phyloP scores from a whole-genome alignment of 768 basidiomycete genomes.

The Imleria badia region DNA sequence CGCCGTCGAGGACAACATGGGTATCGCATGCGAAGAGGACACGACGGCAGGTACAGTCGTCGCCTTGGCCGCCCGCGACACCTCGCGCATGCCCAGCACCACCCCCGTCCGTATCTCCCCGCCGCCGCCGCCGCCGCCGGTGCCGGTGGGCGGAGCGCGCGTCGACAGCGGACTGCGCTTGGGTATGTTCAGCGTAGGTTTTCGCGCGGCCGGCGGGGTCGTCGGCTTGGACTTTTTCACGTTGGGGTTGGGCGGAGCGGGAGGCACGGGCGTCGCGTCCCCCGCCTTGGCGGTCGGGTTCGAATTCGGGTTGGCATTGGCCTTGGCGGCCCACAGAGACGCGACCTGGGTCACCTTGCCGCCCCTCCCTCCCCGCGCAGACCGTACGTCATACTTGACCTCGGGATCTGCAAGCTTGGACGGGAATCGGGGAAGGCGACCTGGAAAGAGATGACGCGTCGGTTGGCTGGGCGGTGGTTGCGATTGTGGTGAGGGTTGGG shows the following conservation, averaged over 20 bases:
- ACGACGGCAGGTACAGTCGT: conserved; percentile 65
- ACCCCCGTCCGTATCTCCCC: neutral
- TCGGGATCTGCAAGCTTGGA: conserved; percentile 44
- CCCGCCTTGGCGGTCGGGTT: neutral
- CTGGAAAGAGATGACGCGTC: conserved; percentile 18
- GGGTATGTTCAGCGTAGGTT: conserved; percentile 5
- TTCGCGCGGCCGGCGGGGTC: conserved; percentile 5
- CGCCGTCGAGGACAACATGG: conserved; percentile 73
- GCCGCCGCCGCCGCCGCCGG: neutral
- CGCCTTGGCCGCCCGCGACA: conserved; percentile 51
- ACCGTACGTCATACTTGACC: conserved; percentile 69
- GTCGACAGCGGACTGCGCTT: conserved; percentile 13
- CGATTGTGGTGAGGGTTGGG: neutral
- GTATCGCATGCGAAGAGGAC: conserved; percentile 71
- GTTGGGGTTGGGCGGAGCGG: neutral
- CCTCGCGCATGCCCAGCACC: conserved; percentile 18
- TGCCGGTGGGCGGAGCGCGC: neutral
- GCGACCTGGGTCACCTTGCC: conserved; percentile 74
- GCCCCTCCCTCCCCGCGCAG: conserved; percentile 74
- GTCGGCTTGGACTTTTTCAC: conserved; percentile 11
- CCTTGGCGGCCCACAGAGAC: conserved; percentile 69
- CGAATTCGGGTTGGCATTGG: conserved; percentile 5
- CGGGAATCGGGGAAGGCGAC: conserved; percentile 35
- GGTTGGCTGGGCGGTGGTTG: neutral
- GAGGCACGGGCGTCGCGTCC: conserved; percentile 5